Percentiles rank a stretch among this genome's conserved stretches.
phyloP scores from a whole-genome alignment of 768 basidiomycete species.

The Crassisporium funariophilum region DNA sequence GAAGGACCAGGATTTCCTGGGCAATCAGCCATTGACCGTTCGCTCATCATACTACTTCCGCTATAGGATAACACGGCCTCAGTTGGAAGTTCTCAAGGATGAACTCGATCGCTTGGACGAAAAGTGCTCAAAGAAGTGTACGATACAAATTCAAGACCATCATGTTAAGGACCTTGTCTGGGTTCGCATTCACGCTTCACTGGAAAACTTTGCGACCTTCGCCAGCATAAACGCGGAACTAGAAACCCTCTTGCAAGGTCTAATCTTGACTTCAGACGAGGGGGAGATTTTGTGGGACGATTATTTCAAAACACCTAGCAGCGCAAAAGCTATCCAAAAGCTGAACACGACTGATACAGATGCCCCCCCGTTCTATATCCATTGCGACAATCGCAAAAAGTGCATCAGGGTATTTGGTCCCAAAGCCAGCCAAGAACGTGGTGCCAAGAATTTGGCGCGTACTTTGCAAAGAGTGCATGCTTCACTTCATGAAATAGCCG shows the following conservation, averaged over 20 bases:
- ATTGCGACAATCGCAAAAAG: constrained; percentile 39
- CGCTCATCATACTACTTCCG: constrained; percentile 42
- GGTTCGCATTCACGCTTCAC: constrained; percentile 41
- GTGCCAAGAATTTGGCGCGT: constrained; percentile 32
- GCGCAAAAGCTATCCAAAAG: constrained; percentile 37
- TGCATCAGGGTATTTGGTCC: constrained; percentile 44
- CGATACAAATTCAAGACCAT: constrained; percentile 33
- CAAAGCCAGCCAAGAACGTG: constrained; percentile 29
- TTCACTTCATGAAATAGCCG: constrained; percentile 32
- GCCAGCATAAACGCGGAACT: constrained; percentile 38
- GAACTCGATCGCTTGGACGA: constrained; percentile 37
- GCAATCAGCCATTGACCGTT: constrained; percentile 36
- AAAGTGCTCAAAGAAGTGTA: constrained; percentile 29
- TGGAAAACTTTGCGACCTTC: constrained; percentile 34
- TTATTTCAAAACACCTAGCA: constrained; percentile 46
- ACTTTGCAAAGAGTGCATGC: constrained; percentile 42
- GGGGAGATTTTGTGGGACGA: constrained; percentile 45
- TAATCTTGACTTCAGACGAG: constrained; percentile 32
- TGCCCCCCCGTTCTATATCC: constrained; percentile 33
- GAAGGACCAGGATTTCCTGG: constrained; percentile 38
- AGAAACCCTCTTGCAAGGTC: constrained; percentile 40
- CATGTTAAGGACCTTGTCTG: constrained; percentile 21
- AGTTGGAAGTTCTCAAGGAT: constrained; percentile 36
- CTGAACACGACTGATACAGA: constrained; percentile 31
- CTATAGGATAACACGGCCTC: constrained; percentile 35